Evolutionary conservation across 441 rosid genomes (phyloP).

Genomic region (Populus hybrid): DNA sequence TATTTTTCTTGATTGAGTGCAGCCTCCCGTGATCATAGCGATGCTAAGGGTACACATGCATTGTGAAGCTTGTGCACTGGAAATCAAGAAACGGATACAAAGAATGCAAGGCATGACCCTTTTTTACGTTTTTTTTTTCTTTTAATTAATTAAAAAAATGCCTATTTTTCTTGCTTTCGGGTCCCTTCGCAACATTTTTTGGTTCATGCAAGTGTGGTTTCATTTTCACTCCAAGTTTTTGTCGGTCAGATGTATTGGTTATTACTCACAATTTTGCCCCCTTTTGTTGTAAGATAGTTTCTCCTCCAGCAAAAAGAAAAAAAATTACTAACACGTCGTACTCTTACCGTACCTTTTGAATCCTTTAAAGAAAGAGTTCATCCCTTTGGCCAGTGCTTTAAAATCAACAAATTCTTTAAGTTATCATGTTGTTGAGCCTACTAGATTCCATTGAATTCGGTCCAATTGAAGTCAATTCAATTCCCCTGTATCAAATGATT

Average conservation of each 20-base stretch:
- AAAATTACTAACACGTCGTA: background rate
- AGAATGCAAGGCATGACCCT: constrained; percentile 64
- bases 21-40: constrained; percentile 72
- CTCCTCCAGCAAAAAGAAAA: background rate
- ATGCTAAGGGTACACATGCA: constrained; percentile 82
- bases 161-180: background rate
- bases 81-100: constrained; percentile 76
- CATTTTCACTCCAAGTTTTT: background rate
- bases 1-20: constrained; percentile 10
- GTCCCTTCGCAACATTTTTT: background rate
- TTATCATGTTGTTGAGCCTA: constrained; percentile 1
- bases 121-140: background rate
- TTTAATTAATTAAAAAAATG: background rate
- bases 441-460: constrained; percentile 15
- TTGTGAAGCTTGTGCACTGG: constrained; percentile 89
- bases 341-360: constrained; percentile 19
- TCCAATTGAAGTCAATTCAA: constrained; percentile 16
- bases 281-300: background rate
- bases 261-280: constrained; percentile 14
- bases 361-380: constrained; percentile 20
- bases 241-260: background rate
- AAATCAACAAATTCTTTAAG: background rate
- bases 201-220: constrained; percentile 20
- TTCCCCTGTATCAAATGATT: background rate
- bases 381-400: constrained; percentile 9